Conservation (phyloP, 2,329 filamentous ascomycete genomes). For the Coniochaeta sp. region DNA sequence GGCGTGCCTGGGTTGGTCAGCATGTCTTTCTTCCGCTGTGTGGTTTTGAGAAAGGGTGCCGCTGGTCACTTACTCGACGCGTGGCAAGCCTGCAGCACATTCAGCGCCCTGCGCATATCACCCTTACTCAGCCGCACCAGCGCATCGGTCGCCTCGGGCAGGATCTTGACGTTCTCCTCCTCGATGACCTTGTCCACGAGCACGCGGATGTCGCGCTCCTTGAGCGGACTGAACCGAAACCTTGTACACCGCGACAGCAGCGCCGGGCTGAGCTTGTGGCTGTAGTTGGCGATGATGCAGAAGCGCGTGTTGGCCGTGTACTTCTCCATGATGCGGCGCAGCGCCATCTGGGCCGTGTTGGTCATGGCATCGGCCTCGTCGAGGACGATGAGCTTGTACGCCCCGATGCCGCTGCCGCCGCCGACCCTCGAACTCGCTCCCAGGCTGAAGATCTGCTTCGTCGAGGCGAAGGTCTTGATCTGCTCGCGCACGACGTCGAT, state of each 20-base stretch:
- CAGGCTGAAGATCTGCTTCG: constrained; percentile 86
- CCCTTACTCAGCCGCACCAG: constrained; percentile 85
- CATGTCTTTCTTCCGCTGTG: background rate
- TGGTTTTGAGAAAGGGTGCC: background rate
- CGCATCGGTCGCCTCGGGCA: constrained; percentile 70
- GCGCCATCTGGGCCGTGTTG: constrained; percentile 94
- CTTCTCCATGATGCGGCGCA: constrained; percentile 97
- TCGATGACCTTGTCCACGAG: constrained; percentile 86
- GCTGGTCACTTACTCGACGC: constrained; percentile 64
- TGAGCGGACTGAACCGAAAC: constrained; percentile 90
- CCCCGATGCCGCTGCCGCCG: constrained; percentile 47
- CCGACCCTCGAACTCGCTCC: too few species aligned
- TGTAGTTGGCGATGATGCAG: constrained; percentile 98
- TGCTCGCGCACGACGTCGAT: constrained; percentile 98
- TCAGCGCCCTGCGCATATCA: constrained; percentile 91
- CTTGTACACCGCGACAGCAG: constrained; percentile 88
- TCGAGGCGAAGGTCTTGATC: constrained; percentile 98
- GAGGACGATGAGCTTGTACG: constrained; percentile 92
- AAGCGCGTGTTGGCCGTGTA: constrained; percentile 97
- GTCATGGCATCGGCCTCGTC: constrained; percentile 99
- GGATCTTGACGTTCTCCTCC: constrained; percentile 80
- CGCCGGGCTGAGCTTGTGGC: constrained; percentile 92
- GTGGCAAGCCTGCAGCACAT: constrained; percentile 94
- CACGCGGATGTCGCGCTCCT: constrained; percentile 75
- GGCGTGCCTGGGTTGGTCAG: constrained; percentile 50